Conservation (phyloP, 139 green algal species). For the Tetraselmis striata region DNA sequence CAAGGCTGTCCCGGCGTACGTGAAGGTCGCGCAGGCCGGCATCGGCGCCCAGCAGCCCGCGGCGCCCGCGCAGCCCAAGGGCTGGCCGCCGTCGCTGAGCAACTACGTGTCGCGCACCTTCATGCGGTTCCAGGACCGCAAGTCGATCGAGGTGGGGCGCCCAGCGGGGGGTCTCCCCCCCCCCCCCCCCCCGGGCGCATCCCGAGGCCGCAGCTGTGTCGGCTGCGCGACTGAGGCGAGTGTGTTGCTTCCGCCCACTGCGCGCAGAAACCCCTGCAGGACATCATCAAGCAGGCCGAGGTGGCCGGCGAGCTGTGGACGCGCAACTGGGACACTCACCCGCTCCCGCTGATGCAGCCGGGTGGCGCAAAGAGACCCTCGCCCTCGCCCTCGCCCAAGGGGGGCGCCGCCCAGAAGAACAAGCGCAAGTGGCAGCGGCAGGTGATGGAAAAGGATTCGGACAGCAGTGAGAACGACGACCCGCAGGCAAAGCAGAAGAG, state of each 20-base stretch:
- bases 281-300: background rate
- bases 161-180: too few species aligned
- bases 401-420: conserved; percentile 1
- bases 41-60: background rate
- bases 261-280: background rate
- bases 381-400: conserved; percentile 16
- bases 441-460: background rate
- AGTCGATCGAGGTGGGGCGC: background rate
- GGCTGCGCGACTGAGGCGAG: background rate
- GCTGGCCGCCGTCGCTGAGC: conserved; percentile 34
- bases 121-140: background rate
- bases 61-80: background rate
- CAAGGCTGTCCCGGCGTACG: conserved; percentile 4
- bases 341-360: conserved; percentile 30
- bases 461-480: background rate
- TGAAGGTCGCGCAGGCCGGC: conserved; percentile 7
- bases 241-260: conserved; percentile 24
- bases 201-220: too few species aligned
- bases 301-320: conserved; percentile 29
- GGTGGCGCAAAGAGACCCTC: conserved; percentile 4
- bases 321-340: conserved; percentile 39
- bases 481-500: background rate
- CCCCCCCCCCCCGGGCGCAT: too few species aligned
- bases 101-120: conserved; percentile 40
- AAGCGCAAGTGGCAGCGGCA: conserved; percentile 7